Conservation (phyloP, 2,329 filamentous ascomycete genomes). For the Fusarium algeriense region DNA sequence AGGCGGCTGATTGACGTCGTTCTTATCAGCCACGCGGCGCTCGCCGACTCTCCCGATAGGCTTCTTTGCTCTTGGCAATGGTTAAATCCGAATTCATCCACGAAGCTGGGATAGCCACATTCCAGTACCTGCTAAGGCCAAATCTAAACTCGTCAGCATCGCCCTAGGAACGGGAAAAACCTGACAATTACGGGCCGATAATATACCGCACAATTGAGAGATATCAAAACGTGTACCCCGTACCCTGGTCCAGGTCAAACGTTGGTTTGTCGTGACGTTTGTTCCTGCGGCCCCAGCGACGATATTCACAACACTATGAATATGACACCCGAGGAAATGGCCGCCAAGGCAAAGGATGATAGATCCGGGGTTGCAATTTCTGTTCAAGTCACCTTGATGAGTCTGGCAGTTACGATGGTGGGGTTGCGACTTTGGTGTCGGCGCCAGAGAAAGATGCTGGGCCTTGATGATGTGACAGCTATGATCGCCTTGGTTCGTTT, state of each 20-base stretch:
- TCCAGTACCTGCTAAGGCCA: background rate
- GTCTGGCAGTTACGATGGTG: constrained; percentile 15
- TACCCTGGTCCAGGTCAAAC: background rate
- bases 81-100: background rate
- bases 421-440: constrained; percentile 30
- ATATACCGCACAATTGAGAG: background rate
- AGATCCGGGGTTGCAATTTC: background rate
- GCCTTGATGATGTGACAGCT: constrained; percentile 20
- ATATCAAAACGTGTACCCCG: background rate
- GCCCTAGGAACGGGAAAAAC: fast-evolving
- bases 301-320: background rate
- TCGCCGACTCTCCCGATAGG: background rate
- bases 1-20: background rate
- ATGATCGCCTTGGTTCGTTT: constrained; percentile 16
- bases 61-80: fast-evolving
- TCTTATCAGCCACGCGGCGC: background rate
- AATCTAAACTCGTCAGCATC: background rate
- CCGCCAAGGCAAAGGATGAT: background rate
- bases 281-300: background rate
- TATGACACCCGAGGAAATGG: background rate
- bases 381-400: constrained; percentile 9
- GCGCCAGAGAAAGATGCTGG: background rate
- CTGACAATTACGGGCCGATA: background rate
- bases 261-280: background rate
- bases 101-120: background rate